Base-by-base conservation (phyloP, 1,139 yeast species). In the Candida pseudoviswanathii region DNA sequence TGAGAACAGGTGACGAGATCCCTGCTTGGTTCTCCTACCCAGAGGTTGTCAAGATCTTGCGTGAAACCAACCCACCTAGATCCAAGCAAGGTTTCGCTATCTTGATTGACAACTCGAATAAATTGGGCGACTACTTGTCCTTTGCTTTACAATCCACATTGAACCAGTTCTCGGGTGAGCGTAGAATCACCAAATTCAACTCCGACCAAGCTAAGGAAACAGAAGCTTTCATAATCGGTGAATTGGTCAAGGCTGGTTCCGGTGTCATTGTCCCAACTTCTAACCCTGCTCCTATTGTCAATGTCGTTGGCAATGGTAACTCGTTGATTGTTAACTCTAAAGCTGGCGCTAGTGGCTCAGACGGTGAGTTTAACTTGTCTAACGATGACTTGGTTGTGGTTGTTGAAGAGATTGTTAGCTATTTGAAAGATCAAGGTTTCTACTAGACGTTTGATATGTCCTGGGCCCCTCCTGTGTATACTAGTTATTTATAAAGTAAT, bases 21-120 rank as follows among this genome's bases (percentile, higher is more conserved):
- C 98, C 98, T 53, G 95, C 83, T 63, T 92, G 98, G 98, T 92
- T 92, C 73, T 89, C 97, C 2, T 92, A 92, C 71, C 97, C 97
- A 4, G 97, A 92, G 70, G 97, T 92, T 45, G 98, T 92, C 53
- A 80, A 82, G 66, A 92, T 92, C 54, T 80, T 92, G 62, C 86
- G 98, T 67, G 95, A 90, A 60, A 84, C 95, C 43, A 92, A 92
- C 69, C 98, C 98, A 52, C 97, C 98, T 54, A 85, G 97, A 71
- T 81, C 78, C 53, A 70, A 79, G 54, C 98, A 92, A 74, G 98
- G 98, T 41, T 92, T 92, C 70, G 90, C 89, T 8, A 73, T 85
- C 57, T 78, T 73, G 60, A 77, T 83, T 55, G 73, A 78, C 62
- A 78, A 71, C 64, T 78, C 81, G 48, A 81, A 84, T 51, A 87